A percentile compares a stretch with the other conserved stretches of the same genome.
phyloP scores from a whole-genome alignment of 2,329 filamentous ascomycete species.

The Bipolaris bicolor region DNA sequence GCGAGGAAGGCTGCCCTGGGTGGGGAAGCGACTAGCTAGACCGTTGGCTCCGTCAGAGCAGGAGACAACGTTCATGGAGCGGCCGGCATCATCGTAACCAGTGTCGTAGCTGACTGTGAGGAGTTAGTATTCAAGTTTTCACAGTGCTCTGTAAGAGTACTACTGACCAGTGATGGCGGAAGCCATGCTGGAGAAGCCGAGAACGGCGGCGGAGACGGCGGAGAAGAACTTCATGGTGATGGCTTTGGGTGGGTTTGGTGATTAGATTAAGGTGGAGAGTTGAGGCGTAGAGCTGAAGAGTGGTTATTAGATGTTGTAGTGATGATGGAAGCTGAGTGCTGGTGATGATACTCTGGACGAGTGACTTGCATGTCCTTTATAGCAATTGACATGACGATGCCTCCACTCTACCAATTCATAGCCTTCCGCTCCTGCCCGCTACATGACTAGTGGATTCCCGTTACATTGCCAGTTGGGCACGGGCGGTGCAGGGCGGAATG shows the following conservation, averaged over 20 bases:
- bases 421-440: conserved; percentile 16
- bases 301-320: conserved; percentile 6
- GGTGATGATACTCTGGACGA: conserved; percentile 21
- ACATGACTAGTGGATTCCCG: conserved; percentile 15
- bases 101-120: conserved; percentile 71
- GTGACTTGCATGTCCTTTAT: conserved; percentile 35
- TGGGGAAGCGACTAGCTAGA: conserved; percentile 65
- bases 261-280: background rate
- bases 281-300: conserved; percentile 1
- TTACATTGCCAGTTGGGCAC: conserved; percentile 24
- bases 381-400: conserved; percentile 17
- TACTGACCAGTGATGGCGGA: conserved; percentile 37
- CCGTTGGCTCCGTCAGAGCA: conserved; percentile 74
- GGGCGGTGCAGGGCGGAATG: conserved; percentile 28
- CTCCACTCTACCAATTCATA: conserved; percentile 20
- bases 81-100: conserved; percentile 68
- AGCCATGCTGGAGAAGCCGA: conserved; percentile 38
- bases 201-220: conserved; percentile 30
- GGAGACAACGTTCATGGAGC: conserved; percentile 63
- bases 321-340: conserved; percentile 11
- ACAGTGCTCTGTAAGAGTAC: background rate
- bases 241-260: conserved; percentile 4
- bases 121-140: background rate
- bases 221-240: conserved; percentile 45
- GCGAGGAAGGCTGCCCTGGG: conserved; percentile 53